Percentiles rank a stretch among this genome's conserved stretches.
Evolutionary conservation across 306 rosid species (phyloP).

Genomic region (Astragalus membranaceus): DNA sequence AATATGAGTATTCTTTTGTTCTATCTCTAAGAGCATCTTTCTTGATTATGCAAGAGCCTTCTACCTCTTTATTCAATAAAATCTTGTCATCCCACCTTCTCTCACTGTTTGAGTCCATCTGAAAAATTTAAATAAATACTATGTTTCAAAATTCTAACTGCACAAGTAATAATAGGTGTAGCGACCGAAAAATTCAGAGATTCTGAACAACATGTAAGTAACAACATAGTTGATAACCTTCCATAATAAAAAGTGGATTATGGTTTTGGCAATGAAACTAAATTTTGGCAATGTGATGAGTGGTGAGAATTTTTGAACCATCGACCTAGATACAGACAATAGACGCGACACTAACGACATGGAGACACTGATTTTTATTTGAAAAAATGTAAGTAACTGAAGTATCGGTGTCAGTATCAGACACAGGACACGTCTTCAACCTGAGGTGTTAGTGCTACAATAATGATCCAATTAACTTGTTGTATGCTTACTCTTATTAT

Average conservation of each 20-base stretch:
- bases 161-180: not conserved
- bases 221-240: not conserved
- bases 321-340: too few species aligned
- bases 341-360: too few species aligned
- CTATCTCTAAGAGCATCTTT: constrained; percentile 52
- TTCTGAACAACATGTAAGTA: not conserved
- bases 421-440: too few species aligned
- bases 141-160: not conserved
- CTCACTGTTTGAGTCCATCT: constrained; percentile 64
- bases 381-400: too few species aligned
- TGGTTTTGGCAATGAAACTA: not conserved
- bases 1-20: constrained; percentile 50
- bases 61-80: constrained; percentile 56
- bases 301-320: not conserved
- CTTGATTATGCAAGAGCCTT: constrained; percentile 44
- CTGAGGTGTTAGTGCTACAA: too few species aligned
- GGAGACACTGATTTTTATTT: too few species aligned
- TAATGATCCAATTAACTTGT: not conserved
- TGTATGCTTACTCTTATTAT: constrained; percentile 48
- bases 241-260: not conserved
- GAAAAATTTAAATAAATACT: constrained; percentile 24
- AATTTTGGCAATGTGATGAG: not conserved
- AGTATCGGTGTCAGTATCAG: too few species aligned
- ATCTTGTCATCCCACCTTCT: constrained; percentile 68
- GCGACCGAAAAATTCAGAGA: too few species aligned